Percentiles rank a stretch among this genome's conserved stretches.
phyloP scores from a whole-genome alignment of 306 rosid species.

The Vigna radiata region DNA sequence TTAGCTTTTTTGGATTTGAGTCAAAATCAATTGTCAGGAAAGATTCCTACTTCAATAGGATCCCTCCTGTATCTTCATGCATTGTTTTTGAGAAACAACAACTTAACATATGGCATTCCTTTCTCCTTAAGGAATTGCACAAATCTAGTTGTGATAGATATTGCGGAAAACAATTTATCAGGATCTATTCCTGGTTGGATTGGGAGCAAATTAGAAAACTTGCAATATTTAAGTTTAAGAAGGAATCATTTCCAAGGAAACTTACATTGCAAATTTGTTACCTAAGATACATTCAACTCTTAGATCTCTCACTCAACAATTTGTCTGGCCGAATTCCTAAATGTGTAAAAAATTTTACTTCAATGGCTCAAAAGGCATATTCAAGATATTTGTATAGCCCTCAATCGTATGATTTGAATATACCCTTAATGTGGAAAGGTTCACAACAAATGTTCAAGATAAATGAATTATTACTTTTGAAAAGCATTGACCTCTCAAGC shows the following conservation, averaged over 20 bases:
- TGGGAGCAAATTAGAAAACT: neutral
- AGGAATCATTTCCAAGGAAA: conserved; percentile 9
- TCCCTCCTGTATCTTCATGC: neutral
- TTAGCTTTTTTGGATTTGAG: neutral
- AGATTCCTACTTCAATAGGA: neutral
- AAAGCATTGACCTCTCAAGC: conserved; percentile 22
- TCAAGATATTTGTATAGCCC: rapidly evolving
- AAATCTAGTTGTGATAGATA: conserved; percentile 7
- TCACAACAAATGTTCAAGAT: neutral
- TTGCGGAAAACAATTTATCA: conserved; percentile 17
- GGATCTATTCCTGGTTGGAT: neutral
- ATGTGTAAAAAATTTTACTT: neutral
- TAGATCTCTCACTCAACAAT: neutral
- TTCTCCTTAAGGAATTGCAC: neutral
- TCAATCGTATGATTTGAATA: neutral
- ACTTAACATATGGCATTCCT: neutral
- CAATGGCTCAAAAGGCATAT: neutral
- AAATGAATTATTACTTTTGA: neutral
- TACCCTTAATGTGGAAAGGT: conserved; percentile 41
- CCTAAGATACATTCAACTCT: neutral
- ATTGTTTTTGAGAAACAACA: conserved; percentile 33
- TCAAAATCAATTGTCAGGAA: neutral
- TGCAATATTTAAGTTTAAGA: neutral
- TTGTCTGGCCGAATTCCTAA: neutral
- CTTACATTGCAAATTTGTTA: conserved; percentile 7